Conservation (phyloP, 2,329 filamentous ascomycete genomes). For the Sclerotinia spermophila region DNA sequence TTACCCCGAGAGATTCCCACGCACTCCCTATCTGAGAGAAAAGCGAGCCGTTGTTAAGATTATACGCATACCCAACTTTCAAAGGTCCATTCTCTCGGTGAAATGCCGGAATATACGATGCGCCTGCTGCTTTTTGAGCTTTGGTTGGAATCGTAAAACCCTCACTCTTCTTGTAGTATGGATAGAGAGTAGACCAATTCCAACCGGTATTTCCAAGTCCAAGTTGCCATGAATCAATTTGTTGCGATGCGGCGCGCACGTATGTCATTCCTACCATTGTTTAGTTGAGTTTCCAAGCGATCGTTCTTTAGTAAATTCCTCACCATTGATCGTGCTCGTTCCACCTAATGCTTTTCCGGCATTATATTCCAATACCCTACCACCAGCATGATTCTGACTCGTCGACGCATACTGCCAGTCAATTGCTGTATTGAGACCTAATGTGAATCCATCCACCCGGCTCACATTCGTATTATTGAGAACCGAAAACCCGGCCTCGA, state of each 20-base stretch:
- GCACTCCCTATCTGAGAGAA: conserved; percentile 9
- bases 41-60: conserved; percentile 20
- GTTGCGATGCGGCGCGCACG: conserved; percentile 24
- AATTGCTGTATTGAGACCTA: conserved; percentile 21
- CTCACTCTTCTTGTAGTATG: conserved; percentile 42
- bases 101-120: conserved; percentile 20
- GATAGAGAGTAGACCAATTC: conserved; percentile 42
- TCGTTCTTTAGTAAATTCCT: conserved; percentile 30
- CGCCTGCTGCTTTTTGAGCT: conserved; percentile 14
- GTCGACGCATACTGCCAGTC: conserved; percentile 27
- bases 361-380: conserved; percentile 15
- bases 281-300: conserved; percentile 24
- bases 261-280: conserved; percentile 36
- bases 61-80: conserved; percentile 24
- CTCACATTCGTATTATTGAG: conserved; percentile 24
- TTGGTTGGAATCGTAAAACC: conserved; percentile 28
- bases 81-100: conserved; percentile 25
- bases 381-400: conserved; percentile 20
- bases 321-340: conserved; percentile 32
- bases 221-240: conserved; percentile 46
- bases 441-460: conserved; percentile 21
- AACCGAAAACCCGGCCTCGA: conserved; percentile 27
- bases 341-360: conserved; percentile 26
- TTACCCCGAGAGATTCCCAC: conserved; percentile 21
- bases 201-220: conserved; percentile 41